These are phyloP conservation scores for Penicillium verrucosum DNA, from an alignment of 2,329 filamentous ascomycete genomes.

Conservation along the genomic window DNA sequence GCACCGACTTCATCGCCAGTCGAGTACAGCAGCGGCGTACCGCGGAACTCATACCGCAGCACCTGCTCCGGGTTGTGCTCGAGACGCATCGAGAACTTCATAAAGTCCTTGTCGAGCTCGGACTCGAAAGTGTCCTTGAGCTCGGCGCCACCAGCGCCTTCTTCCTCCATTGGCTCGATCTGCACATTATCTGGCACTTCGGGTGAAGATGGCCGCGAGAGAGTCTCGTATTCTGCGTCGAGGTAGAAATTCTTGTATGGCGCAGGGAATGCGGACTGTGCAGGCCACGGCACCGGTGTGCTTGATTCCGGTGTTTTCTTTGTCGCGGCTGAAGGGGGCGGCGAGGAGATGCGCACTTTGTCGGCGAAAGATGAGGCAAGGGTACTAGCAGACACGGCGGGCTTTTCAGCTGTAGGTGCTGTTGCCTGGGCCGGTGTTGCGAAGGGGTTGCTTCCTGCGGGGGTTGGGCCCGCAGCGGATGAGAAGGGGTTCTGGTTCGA, in stretches of 20 bases:
- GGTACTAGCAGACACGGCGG: conserved; percentile 49
- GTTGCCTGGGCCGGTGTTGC: conserved; percentile 46
- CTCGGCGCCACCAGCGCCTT: conserved; percentile 33
- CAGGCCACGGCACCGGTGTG: conserved; percentile 75
- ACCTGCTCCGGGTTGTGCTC: conserved; percentile 79
- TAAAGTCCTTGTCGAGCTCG: conserved; percentile 70
- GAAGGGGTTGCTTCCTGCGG: conserved; percentile 57
- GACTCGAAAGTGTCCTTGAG: conserved; percentile 74
- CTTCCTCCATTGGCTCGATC: conserved; percentile 39
- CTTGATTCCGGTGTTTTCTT: conserved; percentile 40
- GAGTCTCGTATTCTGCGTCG: conserved; percentile 88
- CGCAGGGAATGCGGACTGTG: conserved; percentile 59
- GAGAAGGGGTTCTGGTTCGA: conserved; percentile 56
- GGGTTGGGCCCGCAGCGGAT: conserved; percentile 32
- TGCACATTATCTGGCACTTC: conserved; percentile 49
- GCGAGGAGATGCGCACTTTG: conserved; percentile 54
- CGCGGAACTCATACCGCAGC: conserved; percentile 74
- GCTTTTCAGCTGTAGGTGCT: conserved; percentile 32
- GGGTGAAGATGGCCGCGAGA: conserved; percentile 57
- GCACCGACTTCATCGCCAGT: conserved; percentile 71
- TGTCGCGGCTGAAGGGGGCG: conserved; percentile 25
- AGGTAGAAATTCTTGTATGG: conserved; percentile 76
- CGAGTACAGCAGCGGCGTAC: conserved; percentile 74
- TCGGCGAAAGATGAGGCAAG: conserved; percentile 75
- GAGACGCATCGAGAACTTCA: conserved; percentile 74